phyloP scores from a whole-genome alignment of 352 stramenopile genomes.

The Blastocystis sp. region DNA sequence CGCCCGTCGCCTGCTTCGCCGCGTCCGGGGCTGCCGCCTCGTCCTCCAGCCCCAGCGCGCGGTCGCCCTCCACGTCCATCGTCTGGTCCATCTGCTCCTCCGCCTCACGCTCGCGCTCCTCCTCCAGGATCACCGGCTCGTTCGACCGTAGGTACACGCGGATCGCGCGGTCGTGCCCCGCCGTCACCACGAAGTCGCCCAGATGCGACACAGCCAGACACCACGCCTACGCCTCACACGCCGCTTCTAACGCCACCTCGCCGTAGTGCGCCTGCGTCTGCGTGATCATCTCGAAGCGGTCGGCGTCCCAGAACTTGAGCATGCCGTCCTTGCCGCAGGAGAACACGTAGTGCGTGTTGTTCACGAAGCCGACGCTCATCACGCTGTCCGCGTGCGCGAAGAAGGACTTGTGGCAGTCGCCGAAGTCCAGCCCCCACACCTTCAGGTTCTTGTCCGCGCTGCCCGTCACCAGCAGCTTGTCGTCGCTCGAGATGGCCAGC shows the following conservation, averaged over 20 bases:
- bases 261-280: conserved; percentile 79
- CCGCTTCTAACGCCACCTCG: conserved; percentile 78
- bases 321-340: conserved; percentile 93
- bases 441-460: conserved; percentile 99
- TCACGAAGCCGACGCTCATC: conserved; percentile 90
- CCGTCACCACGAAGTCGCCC: conserved; percentile 89
- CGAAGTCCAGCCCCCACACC: conserved; percentile 98
- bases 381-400: conserved; percentile 96
- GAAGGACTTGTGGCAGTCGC: conserved; percentile 96
- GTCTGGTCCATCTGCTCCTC: conserved; percentile 91
- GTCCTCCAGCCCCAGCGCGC: conserved; percentile 73
- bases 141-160: conserved; percentile 93
- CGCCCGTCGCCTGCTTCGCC: conserved; percentile 12
- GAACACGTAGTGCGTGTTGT: conserved; percentile 96
- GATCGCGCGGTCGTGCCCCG: conserved; percentile 91
- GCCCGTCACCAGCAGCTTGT: conserved; percentile 91
- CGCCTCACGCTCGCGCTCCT: conserved; percentile 91
- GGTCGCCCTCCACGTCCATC: conserved; percentile 80
- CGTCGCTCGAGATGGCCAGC: conserved; percentile 94
- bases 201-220: conserved; percentile 84
- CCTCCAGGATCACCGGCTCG: conserved; percentile 93
- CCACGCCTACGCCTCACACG: conserved; percentile 75
- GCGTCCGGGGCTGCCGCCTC: not conserved
- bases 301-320: conserved; percentile 94
- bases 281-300: conserved; percentile 91